Evolutionary conservation across 306 rosid genomes (phyloP).

Genomic region (Acacia acuminata): DNA sequence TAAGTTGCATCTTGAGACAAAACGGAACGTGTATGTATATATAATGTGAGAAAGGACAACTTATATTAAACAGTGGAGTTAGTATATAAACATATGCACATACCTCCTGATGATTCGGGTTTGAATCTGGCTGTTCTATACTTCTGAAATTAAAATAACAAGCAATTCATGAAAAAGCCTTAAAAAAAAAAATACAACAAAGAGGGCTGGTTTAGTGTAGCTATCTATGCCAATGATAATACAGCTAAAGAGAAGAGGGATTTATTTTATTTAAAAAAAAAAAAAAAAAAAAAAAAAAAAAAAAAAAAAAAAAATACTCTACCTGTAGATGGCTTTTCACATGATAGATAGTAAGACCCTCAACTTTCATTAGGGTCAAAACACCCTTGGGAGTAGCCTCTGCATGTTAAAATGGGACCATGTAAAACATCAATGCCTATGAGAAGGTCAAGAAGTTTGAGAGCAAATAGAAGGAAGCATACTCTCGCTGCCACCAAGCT

Average conservation of each 20-base stretch:
- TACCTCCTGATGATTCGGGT: constrained; percentile 77
- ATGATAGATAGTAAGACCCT: constrained; percentile 77
- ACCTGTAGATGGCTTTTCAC: constrained; percentile 93
- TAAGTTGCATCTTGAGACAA: constrained; percentile 9
- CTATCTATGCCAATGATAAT: not conserved
- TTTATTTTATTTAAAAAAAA: not conserved
- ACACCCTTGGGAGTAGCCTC: constrained; percentile 86
- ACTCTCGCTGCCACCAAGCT: constrained; percentile 79
- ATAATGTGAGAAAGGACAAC: constrained; percentile 14
- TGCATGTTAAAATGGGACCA: constrained; percentile 36
- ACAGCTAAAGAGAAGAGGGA: constrained; percentile 1
- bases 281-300: not conserved
- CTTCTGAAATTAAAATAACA: constrained; percentile 31
- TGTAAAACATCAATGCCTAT: not conserved
- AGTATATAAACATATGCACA: not conserved
- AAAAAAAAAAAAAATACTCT: not conserved
- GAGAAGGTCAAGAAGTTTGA: constrained; percentile 7
- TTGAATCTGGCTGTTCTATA: constrained; percentile 77
- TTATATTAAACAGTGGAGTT: constrained; percentile 24
- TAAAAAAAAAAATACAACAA: not conserved
- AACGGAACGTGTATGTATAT: not conserved
- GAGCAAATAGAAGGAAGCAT: constrained; percentile 31
- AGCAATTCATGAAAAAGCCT: constrained; percentile 4
- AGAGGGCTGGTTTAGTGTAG: constrained; percentile 21
- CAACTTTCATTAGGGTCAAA: constrained; percentile 65